A percentile compares a stretch with the other conserved stretches of the same genome.
Conservation (phyloP, 2,329 filamentous ascomycete species). For the Fusarium metavorans region DNA sequence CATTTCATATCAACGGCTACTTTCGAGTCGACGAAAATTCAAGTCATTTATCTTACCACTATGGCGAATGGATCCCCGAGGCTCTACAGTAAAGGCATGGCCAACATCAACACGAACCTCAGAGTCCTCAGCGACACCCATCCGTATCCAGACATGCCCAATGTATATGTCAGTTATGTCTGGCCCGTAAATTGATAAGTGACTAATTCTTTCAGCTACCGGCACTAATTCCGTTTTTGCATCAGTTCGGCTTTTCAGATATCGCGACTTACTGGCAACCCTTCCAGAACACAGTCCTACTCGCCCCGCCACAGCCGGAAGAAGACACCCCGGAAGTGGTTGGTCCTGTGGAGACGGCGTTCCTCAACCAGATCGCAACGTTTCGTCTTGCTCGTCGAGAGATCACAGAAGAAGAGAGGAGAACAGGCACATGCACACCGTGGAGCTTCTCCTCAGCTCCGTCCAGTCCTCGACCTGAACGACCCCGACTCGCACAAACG, state of each 20-base stretch:
- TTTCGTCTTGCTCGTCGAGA: constrained; percentile 3
- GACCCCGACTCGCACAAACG: not conserved
- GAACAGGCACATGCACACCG: not conserved
- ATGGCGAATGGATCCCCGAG: not conserved
- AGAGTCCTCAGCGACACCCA: not conserved
- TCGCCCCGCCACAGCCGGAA: not conserved
- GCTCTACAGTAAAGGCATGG: not conserved
- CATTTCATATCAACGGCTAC: not conserved
- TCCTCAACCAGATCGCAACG: constrained; percentile 6
- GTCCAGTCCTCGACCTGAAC: not conserved
- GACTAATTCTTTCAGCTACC: not conserved
- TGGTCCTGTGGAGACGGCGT: not conserved
- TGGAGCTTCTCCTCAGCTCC: constrained; percentile 6
- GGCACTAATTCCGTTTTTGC: not conserved
- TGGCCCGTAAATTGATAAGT: not conserved
- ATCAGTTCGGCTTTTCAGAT: not conserved
- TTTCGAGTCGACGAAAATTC: not conserved
- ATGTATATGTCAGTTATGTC: not conserved
- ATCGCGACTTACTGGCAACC: not conserved
- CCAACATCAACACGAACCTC: not conserved
- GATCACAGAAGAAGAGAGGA: constrained; percentile 1
- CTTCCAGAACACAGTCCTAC: not conserved
- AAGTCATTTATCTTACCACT: not conserved
- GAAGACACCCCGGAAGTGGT: not conserved
- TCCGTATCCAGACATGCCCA: not conserved